Percentiles rank a stretch among this genome's conserved stretches.
Evolutionary conservation across 257 asterid species (phyloP).

Genomic region (Fraxinus americana): DNA sequence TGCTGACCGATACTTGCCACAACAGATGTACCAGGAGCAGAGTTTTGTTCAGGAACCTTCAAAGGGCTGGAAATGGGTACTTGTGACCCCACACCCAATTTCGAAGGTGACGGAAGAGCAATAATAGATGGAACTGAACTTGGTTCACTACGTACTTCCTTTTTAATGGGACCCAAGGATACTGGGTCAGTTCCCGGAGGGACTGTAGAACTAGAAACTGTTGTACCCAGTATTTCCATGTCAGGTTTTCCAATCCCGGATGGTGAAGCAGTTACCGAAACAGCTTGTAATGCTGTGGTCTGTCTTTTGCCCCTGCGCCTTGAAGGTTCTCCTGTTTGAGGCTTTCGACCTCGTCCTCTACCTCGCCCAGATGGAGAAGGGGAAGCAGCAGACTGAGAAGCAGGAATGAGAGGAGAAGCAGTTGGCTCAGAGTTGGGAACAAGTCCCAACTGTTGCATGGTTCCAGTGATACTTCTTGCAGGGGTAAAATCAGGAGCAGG

Average conservation of each 20-base stretch:
- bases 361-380: conserved; percentile 64
- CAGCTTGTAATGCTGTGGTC: conserved; percentile 34
- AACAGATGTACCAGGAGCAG: conserved; percentile 34
- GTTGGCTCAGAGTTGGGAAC: conserved; percentile 44
- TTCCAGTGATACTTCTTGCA: conserved; percentile 37
- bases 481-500: conserved; percentile 44
- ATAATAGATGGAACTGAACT: conserved; percentile 36
- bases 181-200: conserved; percentile 33
- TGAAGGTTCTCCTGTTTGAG: conserved; percentile 66
- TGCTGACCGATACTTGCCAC: conserved; percentile 38
- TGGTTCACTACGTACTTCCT: conserved; percentile 32
- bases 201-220: conserved; percentile 29
- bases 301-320: conserved; percentile 79
- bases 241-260: conserved; percentile 35
- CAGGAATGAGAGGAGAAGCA: conserved; percentile 41
- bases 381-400: conserved; percentile 49
- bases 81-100: conserved; percentile 32
- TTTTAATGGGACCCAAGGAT: conserved; percentile 34
- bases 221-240: conserved; percentile 37
- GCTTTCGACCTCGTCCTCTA: conserved; percentile 74
- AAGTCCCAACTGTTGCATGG: conserved; percentile 42
- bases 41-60: conserved; percentile 29
- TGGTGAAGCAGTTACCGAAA: conserved; percentile 34
- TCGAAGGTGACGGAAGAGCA: conserved; percentile 40
- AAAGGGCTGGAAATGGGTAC: conserved; percentile 32